Conservation (phyloP, 169 alveolate species). For the Eimeria falciformis region DNA sequence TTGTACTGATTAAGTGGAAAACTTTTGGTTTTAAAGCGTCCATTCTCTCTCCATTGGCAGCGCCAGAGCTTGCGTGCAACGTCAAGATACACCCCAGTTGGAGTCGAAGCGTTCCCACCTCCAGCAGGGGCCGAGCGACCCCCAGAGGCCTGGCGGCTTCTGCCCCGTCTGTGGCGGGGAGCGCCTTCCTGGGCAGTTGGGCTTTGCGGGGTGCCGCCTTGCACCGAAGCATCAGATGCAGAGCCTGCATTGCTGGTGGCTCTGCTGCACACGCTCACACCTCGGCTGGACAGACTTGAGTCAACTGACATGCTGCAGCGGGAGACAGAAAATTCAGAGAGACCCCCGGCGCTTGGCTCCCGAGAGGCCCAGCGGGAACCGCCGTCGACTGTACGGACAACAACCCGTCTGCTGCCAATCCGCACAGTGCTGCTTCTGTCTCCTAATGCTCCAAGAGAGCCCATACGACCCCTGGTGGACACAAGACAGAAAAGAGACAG, state of each 20-base stretch:
- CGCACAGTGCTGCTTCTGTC: slow-evolving; percentile 45
- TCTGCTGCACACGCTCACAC: slow-evolving; percentile 68
- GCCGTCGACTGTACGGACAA: slow-evolving; percentile 50
- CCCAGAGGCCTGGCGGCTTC: slow-evolving; percentile 62
- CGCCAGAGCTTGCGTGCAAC: slow-evolving; percentile 92
- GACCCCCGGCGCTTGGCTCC: slow-evolving; percentile 60
- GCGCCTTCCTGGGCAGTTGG: slow-evolving; percentile 62
- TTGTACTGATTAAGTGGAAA: slow-evolving; percentile 87
- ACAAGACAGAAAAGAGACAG: no score
- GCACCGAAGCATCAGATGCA: slow-evolving; percentile 47
- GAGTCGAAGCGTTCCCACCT: slow-evolving; percentile 81
- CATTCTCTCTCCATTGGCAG: slow-evolving; percentile 93
- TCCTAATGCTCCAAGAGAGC: not conserved
- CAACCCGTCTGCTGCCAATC: slow-evolving; percentile 66
- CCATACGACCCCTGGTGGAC: no score
- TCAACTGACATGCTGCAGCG: slow-evolving; percentile 70
- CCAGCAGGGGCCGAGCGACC: slow-evolving; percentile 42
- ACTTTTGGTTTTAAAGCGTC: slow-evolving; percentile 91
- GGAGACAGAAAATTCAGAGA: slow-evolving; percentile 57
- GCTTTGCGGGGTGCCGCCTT: slow-evolving; percentile 65
- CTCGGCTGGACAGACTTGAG: slow-evolving; percentile 57
- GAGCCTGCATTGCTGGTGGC: slow-evolving; percentile 73
- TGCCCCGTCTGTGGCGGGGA: slow-evolving; percentile 60
- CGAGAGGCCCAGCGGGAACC: slow-evolving; percentile 69
- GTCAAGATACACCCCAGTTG: slow-evolving; percentile 92